Evolutionary conservation across 2,329 filamentous ascomycete genomes (phyloP), one percentile per base, ranked within the genome.

Genomic region (Fusarium sp.): DNA sequence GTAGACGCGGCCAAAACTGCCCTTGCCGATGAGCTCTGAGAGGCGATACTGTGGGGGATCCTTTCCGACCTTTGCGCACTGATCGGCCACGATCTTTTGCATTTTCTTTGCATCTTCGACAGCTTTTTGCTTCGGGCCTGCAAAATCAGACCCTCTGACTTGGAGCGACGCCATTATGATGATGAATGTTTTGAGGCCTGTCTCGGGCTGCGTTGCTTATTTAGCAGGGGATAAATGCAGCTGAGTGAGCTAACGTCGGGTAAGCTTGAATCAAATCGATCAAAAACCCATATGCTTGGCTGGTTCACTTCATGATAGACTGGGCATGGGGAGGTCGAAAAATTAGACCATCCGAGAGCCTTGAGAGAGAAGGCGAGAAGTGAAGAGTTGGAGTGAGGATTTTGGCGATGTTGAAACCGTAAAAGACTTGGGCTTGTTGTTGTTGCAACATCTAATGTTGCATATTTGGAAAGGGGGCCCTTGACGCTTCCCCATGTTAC

Each of bases 1-100:
- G 79, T 91, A 93, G 17, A 93, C 91, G 35, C 90, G 86, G 3
- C 91, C 91, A 74, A 90, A 93, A 63, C 87, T 88, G 41, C 91
- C 91, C 75, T 93, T 93, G 56, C 91, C 91, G 69, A 92, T 92
- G 55, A 93, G 82, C 76, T 93, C 90, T 14, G 86, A 82, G 35
- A 93, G 87, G n/a, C 85, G 84, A 69, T 92, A 93, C 15, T 84
- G 84, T 2, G 90, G 91, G 6, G 86, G 81, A 25, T 87, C 84
- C 58, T 88, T 87, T 37, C 87, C 87, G 31, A 82, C 80, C 57
- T 87, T 87, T 56, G 82, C 82, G 67, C 88, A 89, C 61, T 87
- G 83, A 67, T 91, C 88, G 46, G 86, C 80, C 27, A 92, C 88
- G 4, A 85, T 79, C 45, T 83, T 81, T 76, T 91, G 88, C 88